Conservation (phyloP, 139 green algal genomes). For the Monoraphidium neglectum region DNA sequence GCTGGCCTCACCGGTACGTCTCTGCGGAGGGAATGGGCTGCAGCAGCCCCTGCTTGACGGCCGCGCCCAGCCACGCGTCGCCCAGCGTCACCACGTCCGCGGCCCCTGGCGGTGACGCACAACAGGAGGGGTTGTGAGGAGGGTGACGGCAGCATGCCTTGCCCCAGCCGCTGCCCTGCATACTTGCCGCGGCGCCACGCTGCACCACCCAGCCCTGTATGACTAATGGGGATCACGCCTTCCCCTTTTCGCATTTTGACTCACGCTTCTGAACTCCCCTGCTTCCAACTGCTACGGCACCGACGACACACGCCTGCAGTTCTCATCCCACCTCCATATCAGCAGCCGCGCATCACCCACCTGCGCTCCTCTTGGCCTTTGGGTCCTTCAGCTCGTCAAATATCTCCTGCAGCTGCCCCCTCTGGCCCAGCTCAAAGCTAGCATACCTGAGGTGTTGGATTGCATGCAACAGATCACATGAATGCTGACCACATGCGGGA, state of each 20-base stretch:
- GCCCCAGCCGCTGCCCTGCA: too few species aligned
- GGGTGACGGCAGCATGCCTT: background rate
- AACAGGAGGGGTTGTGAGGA: background rate
- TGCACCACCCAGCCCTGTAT: too few species aligned
- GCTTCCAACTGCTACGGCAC: too few species aligned
- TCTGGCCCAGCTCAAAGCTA: slow-evolving; percentile 60
- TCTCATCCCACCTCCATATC: too few species aligned
- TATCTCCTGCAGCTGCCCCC: slow-evolving; percentile 67
- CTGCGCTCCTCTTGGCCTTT: slow-evolving; percentile 46
- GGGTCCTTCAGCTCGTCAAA: slow-evolving; percentile 54
- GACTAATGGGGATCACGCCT: too few species aligned
- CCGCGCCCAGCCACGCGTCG: slow-evolving; percentile 76
- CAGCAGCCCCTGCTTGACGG: slow-evolving; percentile 62
- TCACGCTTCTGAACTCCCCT: too few species aligned
- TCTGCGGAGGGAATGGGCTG: slow-evolving; percentile 69
- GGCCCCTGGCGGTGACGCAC: background rate
- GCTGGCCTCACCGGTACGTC: slow-evolving; percentile 39
- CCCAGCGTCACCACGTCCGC: slow-evolving; percentile 81
- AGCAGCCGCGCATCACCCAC: background rate
- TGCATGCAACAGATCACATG: too few species aligned
- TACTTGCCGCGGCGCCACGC: too few species aligned
- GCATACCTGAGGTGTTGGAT: too few species aligned
- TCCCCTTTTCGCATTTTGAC: too few species aligned
- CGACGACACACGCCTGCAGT: too few species aligned
- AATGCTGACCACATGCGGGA: too few species aligned